Percentiles rank a stretch among this genome's conserved stretches.
phyloP scores from a whole-genome alignment of 805 yeast species.

The Saccharomycopsis guyanensis region DNA sequence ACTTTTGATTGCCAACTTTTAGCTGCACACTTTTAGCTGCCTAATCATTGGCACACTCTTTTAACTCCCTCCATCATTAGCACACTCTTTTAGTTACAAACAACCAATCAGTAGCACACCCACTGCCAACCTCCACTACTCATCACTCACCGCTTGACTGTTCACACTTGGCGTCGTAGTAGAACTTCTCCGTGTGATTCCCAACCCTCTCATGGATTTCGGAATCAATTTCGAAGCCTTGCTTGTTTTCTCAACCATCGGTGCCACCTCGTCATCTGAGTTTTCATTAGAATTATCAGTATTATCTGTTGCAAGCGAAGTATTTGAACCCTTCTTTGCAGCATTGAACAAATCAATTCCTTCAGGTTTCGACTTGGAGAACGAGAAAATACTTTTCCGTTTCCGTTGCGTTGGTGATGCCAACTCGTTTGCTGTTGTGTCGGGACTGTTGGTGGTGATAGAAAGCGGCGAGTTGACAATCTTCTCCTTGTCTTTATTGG shows the following conservation, averaged over 20 bases:
- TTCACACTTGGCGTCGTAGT: neutral
- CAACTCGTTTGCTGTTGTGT: neutral
- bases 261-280: neutral
- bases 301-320: neutral
- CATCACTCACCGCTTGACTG: neutral
- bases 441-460: neutral
- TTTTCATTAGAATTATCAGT: neutral
- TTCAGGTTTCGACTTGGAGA: conserved; percentile 5
- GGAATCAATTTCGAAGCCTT: conserved; percentile 19
- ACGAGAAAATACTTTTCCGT: conserved; percentile 16
- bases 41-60: no score
- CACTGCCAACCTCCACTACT: no score
- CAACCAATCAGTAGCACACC: no score
- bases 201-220: conserved; percentile 20
- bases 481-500: conserved; percentile 7
- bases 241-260: neutral
- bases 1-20: no score
- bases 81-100: no score
- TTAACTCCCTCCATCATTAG: no score
- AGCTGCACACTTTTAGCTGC: no score
- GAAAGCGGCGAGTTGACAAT: neutral
- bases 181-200: conserved; percentile 13
- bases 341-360: neutral
- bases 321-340: neutral
- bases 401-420: conserved; percentile 11